These are phyloP conservation scores for Fusarium fujikuroi DNA, from an alignment of 2,329 filamentous ascomycete species.

Conservation along the genomic window DNA sequence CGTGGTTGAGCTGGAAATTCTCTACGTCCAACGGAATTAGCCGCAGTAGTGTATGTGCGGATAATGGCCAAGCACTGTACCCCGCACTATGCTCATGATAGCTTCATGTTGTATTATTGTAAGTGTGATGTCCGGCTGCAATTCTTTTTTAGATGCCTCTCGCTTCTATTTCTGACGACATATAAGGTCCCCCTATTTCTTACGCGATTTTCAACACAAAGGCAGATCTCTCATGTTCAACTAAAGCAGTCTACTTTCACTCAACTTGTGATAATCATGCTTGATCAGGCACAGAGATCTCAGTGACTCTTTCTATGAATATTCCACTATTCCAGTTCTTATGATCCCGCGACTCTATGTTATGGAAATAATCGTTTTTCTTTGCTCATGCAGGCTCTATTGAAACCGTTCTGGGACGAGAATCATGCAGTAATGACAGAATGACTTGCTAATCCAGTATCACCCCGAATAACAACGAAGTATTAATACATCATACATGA, in stretches of 20 bases:
- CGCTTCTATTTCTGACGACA: not conserved
- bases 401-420: not conserved
- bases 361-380: not conserved
- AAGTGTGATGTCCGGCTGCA: not conserved
- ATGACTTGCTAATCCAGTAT: not conserved
- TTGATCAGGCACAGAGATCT: not conserved
- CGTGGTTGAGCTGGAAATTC: conserved; percentile 43
- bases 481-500: not conserved
- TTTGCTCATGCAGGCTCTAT: not conserved
- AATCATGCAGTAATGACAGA: not conserved
- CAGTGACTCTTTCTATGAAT: too few relatives aligned
- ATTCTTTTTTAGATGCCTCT: not conserved
- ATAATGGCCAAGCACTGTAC: not conserved
- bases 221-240: not conserved
- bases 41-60: conserved; percentile 24
- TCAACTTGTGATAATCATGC: not conserved
- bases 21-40: conserved; percentile 38
- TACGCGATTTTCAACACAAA: too few relatives aligned
- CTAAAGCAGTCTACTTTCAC: not conserved
- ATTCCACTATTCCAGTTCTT: not conserved
- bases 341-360: not conserved
- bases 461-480: not conserved
- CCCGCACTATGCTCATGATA: conserved; percentile 35
- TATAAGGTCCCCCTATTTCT: too few relatives aligned
- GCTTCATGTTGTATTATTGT: conserved; percentile 3